Percentiles rank a stretch among this genome's conserved stretches.
Evolutionary conservation across 2,329 filamentous ascomycete genomes (phyloP).

Genomic region (Cryphonectria nitschkei): DNA sequence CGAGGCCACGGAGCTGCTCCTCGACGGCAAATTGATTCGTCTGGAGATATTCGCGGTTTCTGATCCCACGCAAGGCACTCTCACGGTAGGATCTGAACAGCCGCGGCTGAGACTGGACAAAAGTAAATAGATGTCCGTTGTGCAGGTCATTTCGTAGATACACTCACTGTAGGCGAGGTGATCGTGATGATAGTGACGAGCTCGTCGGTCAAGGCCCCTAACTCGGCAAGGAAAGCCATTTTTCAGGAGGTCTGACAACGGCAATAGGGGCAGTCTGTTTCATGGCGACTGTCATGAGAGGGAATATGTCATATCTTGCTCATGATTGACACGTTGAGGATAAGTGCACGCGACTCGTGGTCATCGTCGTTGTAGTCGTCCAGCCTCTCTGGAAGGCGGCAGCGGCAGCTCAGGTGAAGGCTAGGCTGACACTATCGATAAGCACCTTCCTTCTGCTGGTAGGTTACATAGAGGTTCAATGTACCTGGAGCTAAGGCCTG

Average conservation of each 20-base stretch:
- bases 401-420: not conserved
- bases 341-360: not conserved
- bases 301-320: too few relatives aligned
- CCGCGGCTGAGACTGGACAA: conserved; percentile 36
- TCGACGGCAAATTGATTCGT: conserved; percentile 78
- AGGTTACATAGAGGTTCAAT: too few relatives aligned
- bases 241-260: conserved; percentile 16
- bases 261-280: not conserved
- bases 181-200: conserved; percentile 68
- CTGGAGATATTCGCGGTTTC: conserved; percentile 60
- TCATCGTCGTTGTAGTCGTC: not conserved
- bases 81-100: conserved; percentile 53
- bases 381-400: not conserved
- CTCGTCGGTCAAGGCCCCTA: conserved; percentile 69
- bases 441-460: not conserved
- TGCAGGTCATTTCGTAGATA: conserved; percentile 1
- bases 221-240: conserved; percentile 73
- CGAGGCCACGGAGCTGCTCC: conserved; percentile 68
- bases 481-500: not conserved
- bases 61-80: conserved; percentile 54
- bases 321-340: not conserved
- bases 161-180: conserved; percentile 56
- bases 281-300: conserved; percentile 9
- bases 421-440: not conserved
- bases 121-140: conserved; percentile 5